phyloP scores from a whole-genome alignment of 2,329 filamentous ascomycete genomes.

The Monosporascus sp. region DNA sequence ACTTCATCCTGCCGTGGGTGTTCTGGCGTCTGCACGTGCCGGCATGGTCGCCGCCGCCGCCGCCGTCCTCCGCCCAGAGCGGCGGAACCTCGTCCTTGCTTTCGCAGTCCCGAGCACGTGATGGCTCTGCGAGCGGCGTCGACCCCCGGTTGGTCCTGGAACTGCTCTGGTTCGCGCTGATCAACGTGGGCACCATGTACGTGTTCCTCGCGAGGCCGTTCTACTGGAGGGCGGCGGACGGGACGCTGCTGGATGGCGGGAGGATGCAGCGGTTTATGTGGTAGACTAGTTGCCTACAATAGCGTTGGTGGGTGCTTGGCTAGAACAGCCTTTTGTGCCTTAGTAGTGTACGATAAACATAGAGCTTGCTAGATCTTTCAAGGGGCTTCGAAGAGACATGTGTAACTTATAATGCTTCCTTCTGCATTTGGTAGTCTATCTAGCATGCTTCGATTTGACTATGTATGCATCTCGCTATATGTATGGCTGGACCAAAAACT shows the following conservation, averaged over 20 bases:
- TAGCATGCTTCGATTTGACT: too few relatives aligned
- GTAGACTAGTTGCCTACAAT: constrained; percentile 35
- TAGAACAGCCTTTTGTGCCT: background rate
- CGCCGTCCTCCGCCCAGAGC: background rate
- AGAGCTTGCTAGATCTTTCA: too few relatives aligned
- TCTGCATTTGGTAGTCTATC: too few relatives aligned
- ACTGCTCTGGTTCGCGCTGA: constrained; percentile 59
- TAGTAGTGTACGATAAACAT: background rate
- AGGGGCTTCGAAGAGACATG: too few relatives aligned
- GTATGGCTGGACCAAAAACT: too few relatives aligned
- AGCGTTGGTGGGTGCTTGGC: background rate
- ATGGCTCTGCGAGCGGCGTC: background rate
- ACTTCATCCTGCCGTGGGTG: constrained; percentile 93
- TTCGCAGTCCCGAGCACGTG: background rate
- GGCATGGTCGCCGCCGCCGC: constrained; percentile 27
- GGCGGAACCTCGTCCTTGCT: background rate
- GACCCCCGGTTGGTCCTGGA: constrained; percentile 24
- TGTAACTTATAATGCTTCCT: too few relatives aligned
- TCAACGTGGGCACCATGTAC: constrained; percentile 64
- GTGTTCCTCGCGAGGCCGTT: constrained; percentile 67
- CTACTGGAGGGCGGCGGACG: constrained; percentile 54
- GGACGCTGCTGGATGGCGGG: constrained; percentile 47
- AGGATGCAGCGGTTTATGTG: constrained; percentile 76
- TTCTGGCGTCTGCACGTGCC: constrained; percentile 84
- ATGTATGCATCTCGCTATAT: too few relatives aligned